These are phyloP conservation scores for Sarocladiaceae sp. DNA, from an alignment of 2,329 filamentous ascomycete species.

Conservation along the genomic window DNA sequence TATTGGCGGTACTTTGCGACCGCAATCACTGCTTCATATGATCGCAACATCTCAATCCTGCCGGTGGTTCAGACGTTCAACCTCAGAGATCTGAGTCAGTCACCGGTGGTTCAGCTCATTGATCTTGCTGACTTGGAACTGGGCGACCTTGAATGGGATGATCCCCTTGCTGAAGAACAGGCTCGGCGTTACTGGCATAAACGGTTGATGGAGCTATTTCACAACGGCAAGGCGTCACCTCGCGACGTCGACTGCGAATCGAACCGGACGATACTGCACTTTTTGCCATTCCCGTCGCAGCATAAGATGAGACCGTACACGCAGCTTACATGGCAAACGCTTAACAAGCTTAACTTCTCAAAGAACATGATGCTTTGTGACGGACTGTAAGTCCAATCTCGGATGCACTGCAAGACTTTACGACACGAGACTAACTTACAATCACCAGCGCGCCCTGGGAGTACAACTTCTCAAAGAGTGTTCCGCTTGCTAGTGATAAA, in stretches of 20 bases:
- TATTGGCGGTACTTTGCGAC: too few relatives aligned
- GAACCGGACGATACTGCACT: background rate
- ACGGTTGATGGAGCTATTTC: background rate
- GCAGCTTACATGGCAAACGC: background rate
- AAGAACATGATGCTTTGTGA: background rate
- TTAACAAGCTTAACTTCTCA: slow-evolving; percentile 1
- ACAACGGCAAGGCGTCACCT: background rate
- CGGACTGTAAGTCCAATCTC: background rate
- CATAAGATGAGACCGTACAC: background rate
- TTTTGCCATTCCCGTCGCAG: background rate
- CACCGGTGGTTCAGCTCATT: background rate
- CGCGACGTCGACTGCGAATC: background rate
- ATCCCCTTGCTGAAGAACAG: background rate
- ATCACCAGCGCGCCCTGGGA: background rate
- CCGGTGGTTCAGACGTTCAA: slow-evolving; percentile 5
- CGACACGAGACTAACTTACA: too few relatives aligned
- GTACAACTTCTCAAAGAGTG: slow-evolving; percentile 1
- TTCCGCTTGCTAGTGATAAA: background rate
- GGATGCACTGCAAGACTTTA: background rate
- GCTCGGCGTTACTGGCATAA: slow-evolving; percentile 1
- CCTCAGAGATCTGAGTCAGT: background rate
- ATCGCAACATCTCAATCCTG: too few relatives aligned
- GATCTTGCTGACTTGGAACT: slow-evolving; percentile 7
- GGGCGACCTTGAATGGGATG: background rate
- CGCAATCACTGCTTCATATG: too few relatives aligned